Base-by-base conservation (phyloP, 306 rosid species). In the Coriaria nepalensis region DNA sequence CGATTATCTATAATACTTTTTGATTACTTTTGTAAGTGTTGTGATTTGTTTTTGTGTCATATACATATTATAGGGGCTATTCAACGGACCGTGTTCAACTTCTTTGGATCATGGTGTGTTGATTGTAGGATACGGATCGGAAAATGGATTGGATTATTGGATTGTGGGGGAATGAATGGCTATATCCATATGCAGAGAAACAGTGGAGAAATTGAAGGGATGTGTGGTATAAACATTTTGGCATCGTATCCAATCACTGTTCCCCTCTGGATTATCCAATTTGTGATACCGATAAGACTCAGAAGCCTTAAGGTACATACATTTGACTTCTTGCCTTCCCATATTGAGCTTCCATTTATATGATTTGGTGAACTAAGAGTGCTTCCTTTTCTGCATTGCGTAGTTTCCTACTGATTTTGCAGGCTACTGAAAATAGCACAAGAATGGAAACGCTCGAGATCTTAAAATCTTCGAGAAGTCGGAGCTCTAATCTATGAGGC, bases 81-180 rank as follows among this genome's bases (percentile, higher is more conserved):
- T 88, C 65, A 62, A 53, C 0, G 97, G 97, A 6, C 95, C 93
- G 5, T 88, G 95, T 71, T 81, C 97, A 44, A 74, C 80, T 57
- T 50, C 76, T 55, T 55, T 88, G 71, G 84, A 88, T 66, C 97
- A 88, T 49, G 95, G 95, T 4, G 95, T 88, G 61, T 67, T 88
- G 74, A 78, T 88, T 33, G 90, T 88, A 45, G 97, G 97, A 50
- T 84, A 84, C 63, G 87, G 82, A 50, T 78, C 95, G 13, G 71
- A 78, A 59, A 73, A 81, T 53, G 97, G 97, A 51, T 63, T 57
- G 50, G 90, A 88, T 55, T 84, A 81, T 58, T 88, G 97, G 95
- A 88, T 88, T 57, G 74, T 79, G 11, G 97, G 97, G 97, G 97
- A 60, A 78, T 77, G 86, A 50, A 77, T 53, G 97, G 97, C 56